Conservation (phyloP, 768 basidiomycete species). For the Lentinula boryana region DNA sequence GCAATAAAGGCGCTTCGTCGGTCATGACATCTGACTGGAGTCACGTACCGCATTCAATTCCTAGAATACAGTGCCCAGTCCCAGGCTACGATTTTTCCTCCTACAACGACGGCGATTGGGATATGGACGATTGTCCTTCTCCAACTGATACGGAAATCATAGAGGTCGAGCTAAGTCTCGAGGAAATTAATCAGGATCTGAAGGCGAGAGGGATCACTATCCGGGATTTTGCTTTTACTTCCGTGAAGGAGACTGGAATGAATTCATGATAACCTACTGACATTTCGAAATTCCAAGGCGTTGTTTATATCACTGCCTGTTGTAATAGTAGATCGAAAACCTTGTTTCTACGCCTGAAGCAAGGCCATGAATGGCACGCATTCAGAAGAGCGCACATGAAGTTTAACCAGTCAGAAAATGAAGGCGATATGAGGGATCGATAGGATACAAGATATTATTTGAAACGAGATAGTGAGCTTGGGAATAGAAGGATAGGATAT, state of each 20-base stretch:
- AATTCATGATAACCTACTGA: too few relatives aligned
- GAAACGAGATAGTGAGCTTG: neutral
- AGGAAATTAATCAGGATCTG: neutral
- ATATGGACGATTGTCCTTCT: neutral
- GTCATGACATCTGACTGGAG: neutral
- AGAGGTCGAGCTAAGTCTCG: neutral
- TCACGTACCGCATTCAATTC: neutral
- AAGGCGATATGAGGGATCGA: neutral
- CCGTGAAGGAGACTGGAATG: neutral
- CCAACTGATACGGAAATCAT: neutral
- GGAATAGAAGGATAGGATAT: too few relatives aligned
- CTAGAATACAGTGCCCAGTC: neutral
- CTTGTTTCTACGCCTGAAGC: too few relatives aligned
- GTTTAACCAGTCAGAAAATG: neutral
- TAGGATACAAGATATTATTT: neutral
- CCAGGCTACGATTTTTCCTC: neutral
- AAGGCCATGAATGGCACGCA: too few relatives aligned
- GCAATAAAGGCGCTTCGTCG: neutral
- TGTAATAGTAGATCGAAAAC: too few relatives aligned
- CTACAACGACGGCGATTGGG: neutral
- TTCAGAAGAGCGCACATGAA: neutral
- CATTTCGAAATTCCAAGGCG: too few relatives aligned
- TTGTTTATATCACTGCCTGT: too few relatives aligned
- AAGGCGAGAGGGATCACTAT: neutral
- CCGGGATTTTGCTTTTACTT: neutral